Base-by-base conservation (phyloP, 129 eudicot genomes). In the Rutidosis leptorrhynchoides region DNA sequence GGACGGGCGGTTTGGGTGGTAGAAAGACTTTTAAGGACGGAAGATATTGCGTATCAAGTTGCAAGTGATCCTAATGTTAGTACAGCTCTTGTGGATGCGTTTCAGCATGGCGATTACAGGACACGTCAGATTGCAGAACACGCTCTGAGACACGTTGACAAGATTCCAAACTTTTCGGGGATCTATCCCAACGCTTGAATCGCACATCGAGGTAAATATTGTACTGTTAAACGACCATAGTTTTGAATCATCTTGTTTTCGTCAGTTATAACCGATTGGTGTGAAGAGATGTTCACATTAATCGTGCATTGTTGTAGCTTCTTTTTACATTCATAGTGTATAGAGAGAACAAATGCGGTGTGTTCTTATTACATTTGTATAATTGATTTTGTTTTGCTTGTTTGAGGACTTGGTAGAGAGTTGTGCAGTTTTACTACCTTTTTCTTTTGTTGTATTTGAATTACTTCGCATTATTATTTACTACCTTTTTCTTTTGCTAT, bases 41-140 rank as follows among this genome's bases (percentile, higher is more conserved):
- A 83, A 6, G 88, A 85, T 24, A 88, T 92, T 25, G 90, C 96
- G 2, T 75, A 64, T 25, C 85, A 83, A 27, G 86, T 92, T 48
- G 75, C 96, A 0, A 78, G 83, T 28, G 85, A 92, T 84, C 95
- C 88, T 10, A 92, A 83, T 58, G 85, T 88, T 8, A 77, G 87
- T 70, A 88, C 90, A 5, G 98, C 98, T 0, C 89, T 92, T 0
- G 98, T 92, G 8, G 95, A 88, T 43, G 95, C 96, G 30, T 92
- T 88, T 69, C 96, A 88, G 58, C 89, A 92, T 65, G 96, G 85
- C 12, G 98, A 92, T 65, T 85, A 77, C 62, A 81, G 80, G 24
- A 88, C 96, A 16, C 81, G 98, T 26, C 98, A 92, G 78, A 83
- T 86, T 15, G 98, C 98, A n/a, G 98, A 92, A 80, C 87, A 73